Percentiles rank a stretch among this genome's conserved stretches.
Evolutionary conservation across 2,329 filamentous ascomycete species (phyloP).

Genomic region (Phialocephala subalpina): DNA sequence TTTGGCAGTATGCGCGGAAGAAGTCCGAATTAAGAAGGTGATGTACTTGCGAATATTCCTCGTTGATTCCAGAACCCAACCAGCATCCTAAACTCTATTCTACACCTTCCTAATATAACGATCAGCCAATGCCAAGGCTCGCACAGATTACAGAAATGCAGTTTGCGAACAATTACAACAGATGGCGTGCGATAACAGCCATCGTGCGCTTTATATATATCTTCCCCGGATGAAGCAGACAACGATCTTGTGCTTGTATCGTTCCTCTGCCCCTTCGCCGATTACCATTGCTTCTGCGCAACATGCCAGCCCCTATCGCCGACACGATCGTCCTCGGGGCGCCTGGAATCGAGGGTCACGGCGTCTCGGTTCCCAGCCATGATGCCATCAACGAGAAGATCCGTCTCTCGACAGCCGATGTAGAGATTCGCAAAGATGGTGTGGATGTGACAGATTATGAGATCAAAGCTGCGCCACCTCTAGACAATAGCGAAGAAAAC

Average conservation of each 20-base stretch:
- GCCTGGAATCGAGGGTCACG: conserved; percentile 43
- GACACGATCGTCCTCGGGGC: conserved; percentile 41
- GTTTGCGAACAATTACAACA: neutral
- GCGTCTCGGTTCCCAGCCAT: conserved; percentile 42
- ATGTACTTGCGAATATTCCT: neutral
- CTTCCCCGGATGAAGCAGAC: neutral
- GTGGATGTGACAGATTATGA: conserved; percentile 25
- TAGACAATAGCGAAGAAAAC: conserved; percentile 35
- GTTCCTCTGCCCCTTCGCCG: conserved; percentile 10
- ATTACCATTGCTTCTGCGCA: conserved; percentile 21
- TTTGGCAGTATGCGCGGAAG: neutral
- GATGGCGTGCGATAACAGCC: neutral
- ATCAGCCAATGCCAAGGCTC: neutral
- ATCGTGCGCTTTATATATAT: neutral
- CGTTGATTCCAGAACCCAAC: neutral
- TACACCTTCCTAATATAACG: neutral
- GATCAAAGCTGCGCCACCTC: conserved; percentile 30
- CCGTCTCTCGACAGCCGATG: conserved; percentile 17
- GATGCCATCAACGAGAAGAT: conserved; percentile 44
- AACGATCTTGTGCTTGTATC: neutral
- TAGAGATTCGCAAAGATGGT: conserved; percentile 26
- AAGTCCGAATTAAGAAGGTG: neutral
- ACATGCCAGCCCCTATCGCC: conserved; percentile 29
- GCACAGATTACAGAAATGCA: no score
- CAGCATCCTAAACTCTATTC: neutral